Base-by-base conservation (phyloP, 768 basidiomycete genomes). In the Hygrocybe coccinea region DNA sequence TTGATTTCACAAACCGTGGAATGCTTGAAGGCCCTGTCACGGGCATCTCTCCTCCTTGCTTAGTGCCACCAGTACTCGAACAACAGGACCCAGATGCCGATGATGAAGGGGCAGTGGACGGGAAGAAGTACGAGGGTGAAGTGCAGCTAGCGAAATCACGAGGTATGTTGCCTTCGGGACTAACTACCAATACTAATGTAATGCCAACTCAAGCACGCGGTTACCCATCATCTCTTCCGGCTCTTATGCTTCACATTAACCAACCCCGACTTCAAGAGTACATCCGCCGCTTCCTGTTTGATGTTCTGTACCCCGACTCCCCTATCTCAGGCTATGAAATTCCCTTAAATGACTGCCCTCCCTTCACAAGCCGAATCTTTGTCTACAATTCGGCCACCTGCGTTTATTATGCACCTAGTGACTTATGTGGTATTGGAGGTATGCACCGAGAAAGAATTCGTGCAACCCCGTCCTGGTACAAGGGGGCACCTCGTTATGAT, bases 391-490 rank as follows among this genome's bases (percentile, higher is more conserved):
- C 61, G 21, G 61, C 61, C 4, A 38, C 47, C 1, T 60, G 55
- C 1, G 53, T 55, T 0, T 68, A 66, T 58, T 64, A 62, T 48
- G 66, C 69, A 1, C 67, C 67, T 0, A 69, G 67, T 44, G 62
- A 71, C 29, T 29, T 61, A n/a, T 59, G 56, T 12, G 65, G 68
- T 2, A 41, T 59, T 5, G 58, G 62, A 5, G 66, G 68, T 0
- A 70, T 70, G 69, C 58, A 59, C 19, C 57, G 57, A 8, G 69
- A 71, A 49, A 46, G 48, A 12, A 70, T 69, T 10, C 48, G 63
- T 1, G 54, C 56, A 2, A 59, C 45, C 1, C 61, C 62, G 8
- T 44, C 33, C 8, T 49, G 46, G 54, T 17, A 15, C 7, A 36
- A 47, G 19, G 29, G 6, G 33, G 15, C 15, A 22, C 39, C 62